phyloP scores from a whole-genome alignment of 805 yeast genomes.

The Monosporozyma solicola region DNA sequence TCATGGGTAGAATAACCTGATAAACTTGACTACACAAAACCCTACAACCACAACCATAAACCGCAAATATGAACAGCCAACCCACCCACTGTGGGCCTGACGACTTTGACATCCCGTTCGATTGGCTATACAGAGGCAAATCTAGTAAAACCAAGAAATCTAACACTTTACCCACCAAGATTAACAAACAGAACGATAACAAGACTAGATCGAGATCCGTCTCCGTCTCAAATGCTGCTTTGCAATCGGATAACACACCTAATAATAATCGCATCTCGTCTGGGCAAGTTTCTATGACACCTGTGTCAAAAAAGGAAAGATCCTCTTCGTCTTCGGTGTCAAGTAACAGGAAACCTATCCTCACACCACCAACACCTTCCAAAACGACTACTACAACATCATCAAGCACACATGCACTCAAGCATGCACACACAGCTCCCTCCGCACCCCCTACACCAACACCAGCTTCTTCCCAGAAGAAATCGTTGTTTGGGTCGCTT shows the following conservation, averaged over 20 bases:
- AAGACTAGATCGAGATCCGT: constrained; percentile 15
- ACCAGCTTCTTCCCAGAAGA: constrained; percentile 4
- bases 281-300: not conserved
- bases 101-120: constrained; percentile 57
- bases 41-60: not conserved
- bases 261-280: not conserved
- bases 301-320: not conserved
- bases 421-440: not conserved
- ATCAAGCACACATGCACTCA: not conserved
- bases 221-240: constrained; percentile 16
- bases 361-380: not conserved
- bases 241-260: not conserved
- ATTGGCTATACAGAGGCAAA: constrained; percentile 73
- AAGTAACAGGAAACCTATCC: not conserved
- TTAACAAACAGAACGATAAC: not conserved
- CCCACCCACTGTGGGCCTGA: not conserved
- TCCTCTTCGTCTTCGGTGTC: not conserved
- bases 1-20: not conserved
- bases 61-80: not conserved
- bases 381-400: not conserved
- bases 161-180: not conserved
- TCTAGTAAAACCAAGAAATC: constrained; percentile 23
- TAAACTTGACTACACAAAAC: not conserved
- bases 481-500: constrained; percentile 22
- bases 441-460: not conserved